These are phyloP conservation scores for Kickxella alabastrina DNA, from an alignment of 192 early-diverging fungal species.

Conservation along the genomic window DNA sequence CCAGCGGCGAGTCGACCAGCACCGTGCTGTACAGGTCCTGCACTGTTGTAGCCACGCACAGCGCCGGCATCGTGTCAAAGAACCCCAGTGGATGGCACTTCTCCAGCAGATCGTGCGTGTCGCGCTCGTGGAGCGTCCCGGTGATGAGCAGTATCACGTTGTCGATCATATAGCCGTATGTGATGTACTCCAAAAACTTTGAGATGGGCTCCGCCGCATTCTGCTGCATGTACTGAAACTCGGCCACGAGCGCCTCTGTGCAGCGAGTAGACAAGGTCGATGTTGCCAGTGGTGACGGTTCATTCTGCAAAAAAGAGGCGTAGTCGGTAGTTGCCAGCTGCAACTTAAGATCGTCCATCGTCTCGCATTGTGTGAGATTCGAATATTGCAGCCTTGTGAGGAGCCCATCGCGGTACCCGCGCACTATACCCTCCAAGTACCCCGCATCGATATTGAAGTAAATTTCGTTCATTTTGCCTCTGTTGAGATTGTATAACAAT, in stretches of 20 bases:
- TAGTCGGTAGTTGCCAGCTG: slow-evolving; percentile 96
- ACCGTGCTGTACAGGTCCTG: slow-evolving; percentile 94
- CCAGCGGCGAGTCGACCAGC: slow-evolving; percentile 95
- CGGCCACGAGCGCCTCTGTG: slow-evolving; percentile 82
- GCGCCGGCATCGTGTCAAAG: slow-evolving; percentile 97
- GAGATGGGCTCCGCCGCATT: slow-evolving; percentile 80
- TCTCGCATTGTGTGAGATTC: slow-evolving; percentile 98
- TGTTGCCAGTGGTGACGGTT: slow-evolving; percentile 91
- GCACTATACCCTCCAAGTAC: slow-evolving; percentile 90
- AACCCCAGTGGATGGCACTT: slow-evolving; percentile 96
- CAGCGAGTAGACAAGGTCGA: slow-evolving; percentile 87
- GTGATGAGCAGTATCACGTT: slow-evolving; percentile 98
- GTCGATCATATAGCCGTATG: slow-evolving; percentile 98
- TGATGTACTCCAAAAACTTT: slow-evolving; percentile 95
- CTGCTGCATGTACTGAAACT: slow-evolving; percentile 89
- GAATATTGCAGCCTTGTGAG: slow-evolving; percentile 77
- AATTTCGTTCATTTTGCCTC: slow-evolving; percentile 40
- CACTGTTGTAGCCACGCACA: slow-evolving; percentile 96
- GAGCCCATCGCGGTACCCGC: slow-evolving; percentile 89
- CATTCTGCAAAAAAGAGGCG: slow-evolving; percentile 88
- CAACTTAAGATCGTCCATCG: slow-evolving; percentile 93
- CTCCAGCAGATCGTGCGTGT: slow-evolving; percentile 95
- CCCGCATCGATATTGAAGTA: slow-evolving; percentile 88
- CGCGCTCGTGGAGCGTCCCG: slow-evolving; percentile 95
- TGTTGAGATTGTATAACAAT: neutral